Conservation (phyloP, 345 rosid genomes). For the Salix caprea region DNA sequence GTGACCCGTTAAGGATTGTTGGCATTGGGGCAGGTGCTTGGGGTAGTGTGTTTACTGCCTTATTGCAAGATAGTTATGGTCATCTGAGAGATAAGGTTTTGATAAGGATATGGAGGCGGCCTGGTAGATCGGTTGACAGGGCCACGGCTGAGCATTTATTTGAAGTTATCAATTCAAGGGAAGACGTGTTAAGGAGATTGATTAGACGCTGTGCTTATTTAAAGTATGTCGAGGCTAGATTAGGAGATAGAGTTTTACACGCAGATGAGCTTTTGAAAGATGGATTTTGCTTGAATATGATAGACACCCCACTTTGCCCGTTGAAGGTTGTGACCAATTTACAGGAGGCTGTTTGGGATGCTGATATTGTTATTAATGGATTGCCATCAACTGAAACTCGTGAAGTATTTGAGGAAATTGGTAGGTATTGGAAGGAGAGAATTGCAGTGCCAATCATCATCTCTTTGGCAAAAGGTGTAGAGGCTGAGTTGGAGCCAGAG, state of each 20-base stretch:
- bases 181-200: conserved; percentile 87
- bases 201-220: conserved; percentile 92
- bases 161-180: conserved; percentile 92
- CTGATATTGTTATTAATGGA: conserved; percentile 89
- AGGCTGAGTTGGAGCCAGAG: conserved; percentile 72
- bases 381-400: conserved; percentile 88
- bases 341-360: conserved; percentile 99
- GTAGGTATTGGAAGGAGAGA: conserved; percentile 85
- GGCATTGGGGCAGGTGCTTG: conserved; percentile 98
- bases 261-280: conserved; percentile 95
- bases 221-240: conserved; percentile 90
- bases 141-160: conserved; percentile 82
- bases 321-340: conserved; percentile 89
- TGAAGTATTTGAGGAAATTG: conserved; percentile 83
- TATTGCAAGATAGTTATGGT: conserved; percentile 85
- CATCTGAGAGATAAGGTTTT: conserved; percentile 73
- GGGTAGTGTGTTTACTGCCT: conserved; percentile 95
- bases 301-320: conserved; percentile 89
- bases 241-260: conserved; percentile 75
- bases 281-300: conserved; percentile 95
- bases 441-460: conserved; percentile 67
- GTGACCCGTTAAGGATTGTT: conserved; percentile 80
- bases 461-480: conserved; percentile 87
- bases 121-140: conserved; percentile 69
- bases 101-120: conserved; percentile 90